Base-by-base conservation (phyloP, 257 asterid genomes). In the Paraleonurus japonicus region DNA sequence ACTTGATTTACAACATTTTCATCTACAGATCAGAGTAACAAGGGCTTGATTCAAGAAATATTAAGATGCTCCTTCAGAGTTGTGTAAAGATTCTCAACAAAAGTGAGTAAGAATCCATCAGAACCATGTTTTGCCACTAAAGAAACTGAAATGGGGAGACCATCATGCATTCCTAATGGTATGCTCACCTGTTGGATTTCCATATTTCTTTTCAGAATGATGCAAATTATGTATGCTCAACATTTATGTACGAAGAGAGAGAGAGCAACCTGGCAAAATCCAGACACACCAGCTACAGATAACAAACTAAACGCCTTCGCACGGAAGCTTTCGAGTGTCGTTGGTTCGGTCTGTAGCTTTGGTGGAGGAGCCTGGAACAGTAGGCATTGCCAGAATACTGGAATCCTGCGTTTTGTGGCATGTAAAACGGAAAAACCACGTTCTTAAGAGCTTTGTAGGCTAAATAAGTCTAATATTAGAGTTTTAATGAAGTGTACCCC, bases 301-400 rank as follows among this genome's bases (percentile, higher is more conserved):
- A 89, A 81, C 79, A 93, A 78, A 66, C 97, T 80, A 71, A 90
- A 90, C 37, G 97, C 98, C 75, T 89, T 89, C 39, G 89, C 90
- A n/a, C 96, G 95, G 55, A 89, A 89, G 12, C 24, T 71, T 79
- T 90, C 97, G 67, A 89, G 71, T 7, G 85, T 19, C 37, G 80
- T 77, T 7, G 96, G 75, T 27, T 89, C 97, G 2, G 84, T 82
- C 70, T 84, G 83, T 65, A 93, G 86, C 85, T 84, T 85, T 7
- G 97, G 98, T 13, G 97, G 96, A 69, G 92, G 94, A n/a, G 39
- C 97, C 94, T 7, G 97, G 95, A 61, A 90, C 96, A 15, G 90
- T 90, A 28, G 98, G 98, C 68, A 93, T 83, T 51, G 88, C 98
- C 47, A 93, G 89, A 30, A 93, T 78, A 59, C 95, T 83, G 8